Base-by-base conservation (phyloP, 257 asterid species). In the Solanum sejunctum region DNA sequence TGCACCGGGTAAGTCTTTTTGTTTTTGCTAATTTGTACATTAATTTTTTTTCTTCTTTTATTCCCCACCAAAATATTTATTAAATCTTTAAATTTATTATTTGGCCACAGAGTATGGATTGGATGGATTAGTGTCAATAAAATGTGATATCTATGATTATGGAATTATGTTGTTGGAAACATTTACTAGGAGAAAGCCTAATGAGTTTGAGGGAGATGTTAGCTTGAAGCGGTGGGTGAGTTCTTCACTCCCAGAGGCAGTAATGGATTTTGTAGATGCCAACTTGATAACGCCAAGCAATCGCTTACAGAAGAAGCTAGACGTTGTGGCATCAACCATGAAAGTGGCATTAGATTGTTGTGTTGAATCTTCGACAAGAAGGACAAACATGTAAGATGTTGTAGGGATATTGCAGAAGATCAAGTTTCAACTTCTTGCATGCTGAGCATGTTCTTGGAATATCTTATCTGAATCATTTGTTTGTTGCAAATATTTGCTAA, bases 31-130 rank as follows among this genome's bases (percentile, higher is more conserved):
- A 26, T 26, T 26, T 26, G 2, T 26, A 26, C 28, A 26, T 26
- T 26, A 26, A 2, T 8, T 7, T 55, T 55, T 16, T 0, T 4
- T 7, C 2, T 16, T 18, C 0, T 13, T 0, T 55, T 1, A n/a
- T 55, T 55, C 16, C 16, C 17, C 21, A 55, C 10, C n/a, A 55
- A 16, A n/a, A 55, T 6, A 55, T 7, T 16, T 55, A 3, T 55
- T 26, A n/a, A n/a, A n/a, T n/a, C n/a, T n/a, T n/a, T n/a, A n/a
- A n/a, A n/a, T n/a, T n/a, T n/a, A n/a, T 28, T 28, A 2, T 26
- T 26, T 26, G 26, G 1, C 0, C 7, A 1, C 16, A 55, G 60
- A 55, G 60, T 55, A 55, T 7, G 60, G 60, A 17, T 3, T 56
- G 4, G 61, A 55, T 7, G 60, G 60, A 17, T 3, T 56, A 10